Evolutionary conservation across 2,329 filamentous ascomycete genomes (phyloP).

Genomic region (Seiridium cupressi): DNA sequence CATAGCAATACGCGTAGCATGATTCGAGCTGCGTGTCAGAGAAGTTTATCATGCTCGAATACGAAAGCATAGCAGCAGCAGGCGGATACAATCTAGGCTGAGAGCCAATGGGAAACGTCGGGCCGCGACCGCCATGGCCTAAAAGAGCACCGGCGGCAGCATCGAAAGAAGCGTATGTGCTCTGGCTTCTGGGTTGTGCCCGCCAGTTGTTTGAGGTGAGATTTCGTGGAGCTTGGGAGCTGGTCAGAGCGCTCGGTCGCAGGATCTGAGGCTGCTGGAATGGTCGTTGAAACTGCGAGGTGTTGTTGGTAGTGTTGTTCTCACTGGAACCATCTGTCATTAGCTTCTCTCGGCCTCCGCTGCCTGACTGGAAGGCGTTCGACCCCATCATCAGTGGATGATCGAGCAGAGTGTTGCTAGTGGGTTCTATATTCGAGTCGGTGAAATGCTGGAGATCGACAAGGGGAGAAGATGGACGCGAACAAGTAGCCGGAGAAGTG

Average conservation of each 20-base stretch:
- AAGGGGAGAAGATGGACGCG: slow-evolving; percentile 18
- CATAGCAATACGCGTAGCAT: slow-evolving; percentile 49
- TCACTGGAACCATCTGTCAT: slow-evolving; percentile 17
- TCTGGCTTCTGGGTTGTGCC: slow-evolving; percentile 14
- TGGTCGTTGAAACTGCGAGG: slow-evolving; percentile 13
- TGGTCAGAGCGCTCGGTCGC: slow-evolving; percentile 14
- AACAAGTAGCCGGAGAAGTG: slow-evolving; percentile 21
- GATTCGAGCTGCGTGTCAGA: slow-evolving; percentile 23
- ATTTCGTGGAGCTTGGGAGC: slow-evolving; percentile 14
- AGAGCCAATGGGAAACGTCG: slow-evolving; percentile 11
- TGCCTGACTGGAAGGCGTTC: slow-evolving; percentile 26
- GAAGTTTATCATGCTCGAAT: slow-evolving; percentile 12
- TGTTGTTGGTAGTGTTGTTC: slow-evolving; percentile 6
- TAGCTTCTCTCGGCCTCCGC: slow-evolving; percentile 24
- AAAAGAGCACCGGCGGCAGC: background rate
- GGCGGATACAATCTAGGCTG: slow-evolving; percentile 15
- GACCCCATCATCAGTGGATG: slow-evolving; percentile 22
- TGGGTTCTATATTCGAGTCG: slow-evolving; percentile 18
- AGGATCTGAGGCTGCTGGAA: slow-evolving; percentile 14
- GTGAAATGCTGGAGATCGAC: slow-evolving; percentile 16
- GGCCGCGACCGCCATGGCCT: slow-evolving; percentile 9
- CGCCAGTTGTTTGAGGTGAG: slow-evolving; percentile 29
- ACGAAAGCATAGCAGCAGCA: slow-evolving; percentile 8
- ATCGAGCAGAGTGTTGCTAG: slow-evolving; percentile 15
- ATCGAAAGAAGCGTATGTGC: slow-evolving; percentile 18